These are phyloP conservation scores for Ehretia macrophylla DNA, from an alignment of 257 asterid species.

Conservation along the genomic window DNA sequence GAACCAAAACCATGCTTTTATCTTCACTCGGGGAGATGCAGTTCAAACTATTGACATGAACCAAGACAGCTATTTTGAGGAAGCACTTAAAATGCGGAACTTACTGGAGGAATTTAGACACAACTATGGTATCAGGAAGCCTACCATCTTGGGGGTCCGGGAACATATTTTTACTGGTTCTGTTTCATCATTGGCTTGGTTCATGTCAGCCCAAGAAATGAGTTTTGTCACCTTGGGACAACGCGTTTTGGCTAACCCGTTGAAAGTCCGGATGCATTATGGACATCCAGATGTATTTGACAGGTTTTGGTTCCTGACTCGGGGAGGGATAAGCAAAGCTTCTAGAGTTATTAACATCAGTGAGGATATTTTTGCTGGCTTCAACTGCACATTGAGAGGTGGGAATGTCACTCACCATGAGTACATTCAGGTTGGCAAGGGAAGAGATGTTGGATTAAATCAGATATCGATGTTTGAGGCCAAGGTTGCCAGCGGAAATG, in stretches of 20 bases:
- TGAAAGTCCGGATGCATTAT: slow-evolving; percentile 94
- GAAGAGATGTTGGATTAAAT: slow-evolving; percentile 95
- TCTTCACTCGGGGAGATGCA: slow-evolving; percentile 98
- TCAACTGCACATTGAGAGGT: slow-evolving; percentile 94
- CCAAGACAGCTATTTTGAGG: slow-evolving; percentile 97
- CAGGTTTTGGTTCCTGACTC: slow-evolving; percentile 94
- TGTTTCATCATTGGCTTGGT: slow-evolving; percentile 97
- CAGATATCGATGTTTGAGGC: slow-evolving; percentile 97
- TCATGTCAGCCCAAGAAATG: slow-evolving; percentile 96
- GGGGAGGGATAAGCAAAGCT: slow-evolving; percentile 99
- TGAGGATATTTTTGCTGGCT: slow-evolving; percentile 97
- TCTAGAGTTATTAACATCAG: slow-evolving; percentile 92
- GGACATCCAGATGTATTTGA: slow-evolving; percentile 98
- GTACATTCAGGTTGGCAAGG: slow-evolving; percentile 97
- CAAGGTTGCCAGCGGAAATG: slow-evolving; percentile 96
- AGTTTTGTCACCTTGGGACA: slow-evolving; percentile 98
- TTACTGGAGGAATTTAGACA: slow-evolving; percentile 81
- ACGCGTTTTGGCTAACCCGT: slow-evolving; percentile 94
- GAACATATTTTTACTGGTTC: slow-evolving; percentile 94
- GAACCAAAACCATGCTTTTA: slow-evolving; percentile 93
- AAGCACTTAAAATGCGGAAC: slow-evolving; percentile 95
- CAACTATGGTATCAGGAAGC: slow-evolving; percentile 81
- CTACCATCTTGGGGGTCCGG: slow-evolving; percentile 90
- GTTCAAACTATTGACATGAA: slow-evolving; percentile 98
- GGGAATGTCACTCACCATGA: slow-evolving; percentile 97